Base-by-base conservation (phyloP, 768 basidiomycete species). In the Artomyces pyxidatus region DNA sequence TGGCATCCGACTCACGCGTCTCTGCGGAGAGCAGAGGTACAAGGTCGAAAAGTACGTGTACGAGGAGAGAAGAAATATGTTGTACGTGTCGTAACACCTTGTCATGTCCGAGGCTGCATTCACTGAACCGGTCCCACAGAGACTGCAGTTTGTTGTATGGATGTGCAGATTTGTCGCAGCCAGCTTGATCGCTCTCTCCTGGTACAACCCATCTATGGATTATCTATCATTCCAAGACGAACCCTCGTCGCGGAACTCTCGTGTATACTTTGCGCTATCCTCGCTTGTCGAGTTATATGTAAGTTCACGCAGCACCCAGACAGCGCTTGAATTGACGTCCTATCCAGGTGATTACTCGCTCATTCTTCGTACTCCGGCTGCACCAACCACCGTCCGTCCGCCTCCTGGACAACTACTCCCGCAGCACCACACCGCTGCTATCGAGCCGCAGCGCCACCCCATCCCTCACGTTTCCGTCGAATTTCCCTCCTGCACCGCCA, bases 1-100 rank as follows among this genome's bases (percentile, higher is more conserved):
- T 95, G 92, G 92, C 82, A 95, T 61, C 91, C 89, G 11, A 86
- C 85, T 17, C 91, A 90, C 63, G 65, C 74, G 21, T 69, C 75
- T 9, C 68, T 77, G 47, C 73, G 74, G 54, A 74, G 68, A 55
- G 80, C 83, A 11, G 75, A 77, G 56, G 68, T 76, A 37, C 86
- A 89, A 68, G 85, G 88, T 2, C 77, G 86, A 17, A 76, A 81
- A 52, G 72, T 89, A 21, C 78, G 84, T 42, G 68, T 87, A 29
- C 72, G 70, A 23, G 85, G 88, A 19, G 85, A 80, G 62, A 65
- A 64, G 8, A 59, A 63, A 49, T 86, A 90, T 59, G 79, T 77
- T 53, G 88, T 84, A 60, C 47, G 82, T 51, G 3, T 19, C 30
- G 14, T 37, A 25, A 25, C 12, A 37, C 4, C 37, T 22, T 11